A percentile compares a stretch with the other conserved stretches of the same genome.
These are phyloP conservation scores for Colletotrichum godetiae DNA, from an alignment of 2,329 filamentous ascomycete genomes.

Conservation along the genomic window DNA sequence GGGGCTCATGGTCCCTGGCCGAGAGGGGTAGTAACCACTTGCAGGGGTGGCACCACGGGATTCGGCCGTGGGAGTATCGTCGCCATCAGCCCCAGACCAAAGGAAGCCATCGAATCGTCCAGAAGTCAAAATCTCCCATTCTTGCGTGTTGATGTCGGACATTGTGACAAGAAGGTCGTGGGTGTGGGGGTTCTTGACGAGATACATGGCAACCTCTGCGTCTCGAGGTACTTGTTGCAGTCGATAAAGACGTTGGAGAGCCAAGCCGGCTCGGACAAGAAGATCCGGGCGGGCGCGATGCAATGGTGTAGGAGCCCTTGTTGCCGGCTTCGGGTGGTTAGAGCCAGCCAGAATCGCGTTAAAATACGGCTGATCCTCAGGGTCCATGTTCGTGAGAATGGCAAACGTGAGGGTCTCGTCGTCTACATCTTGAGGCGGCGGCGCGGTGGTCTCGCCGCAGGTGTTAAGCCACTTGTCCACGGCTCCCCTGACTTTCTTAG, in stretches of 20 bases:
- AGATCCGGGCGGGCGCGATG: conserved; percentile 77
- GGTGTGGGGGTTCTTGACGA: conserved; percentile 83
- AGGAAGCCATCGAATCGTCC: conserved; percentile 96
- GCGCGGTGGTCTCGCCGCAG: conserved; percentile 78
- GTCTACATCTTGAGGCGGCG: conserved; percentile 88
- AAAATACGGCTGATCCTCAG: conserved; percentile 82
- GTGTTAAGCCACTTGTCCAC: conserved; percentile 91
- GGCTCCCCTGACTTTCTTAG: conserved; percentile 89
- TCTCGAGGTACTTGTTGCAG: conserved; percentile 80
- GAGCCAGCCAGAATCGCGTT: conserved; percentile 79
- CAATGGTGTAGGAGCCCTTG: conserved; percentile 76
- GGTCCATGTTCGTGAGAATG: conserved; percentile 86
- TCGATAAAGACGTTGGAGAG: conserved; percentile 88
- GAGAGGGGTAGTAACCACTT: conserved; percentile 56
- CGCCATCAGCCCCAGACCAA: conserved; percentile 87
- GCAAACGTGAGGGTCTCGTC: conserved; percentile 95
- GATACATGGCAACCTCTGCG: conserved; percentile 85
- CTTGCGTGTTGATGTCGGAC: conserved; percentile 87
- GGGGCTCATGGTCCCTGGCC: conserved; percentile 49
- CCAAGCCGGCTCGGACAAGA: conserved; percentile 78
- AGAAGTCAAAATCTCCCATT: conserved; percentile 96
- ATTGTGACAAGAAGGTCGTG: conserved; percentile 91
- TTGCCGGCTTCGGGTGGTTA: conserved; percentile 64
- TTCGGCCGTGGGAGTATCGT: conserved; percentile 57
- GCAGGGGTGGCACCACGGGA: conserved; percentile 65